These are phyloP conservation scores for Termitomyces sp. DNA, from an alignment of 768 basidiomycete species.

Conservation along the genomic window DNA sequence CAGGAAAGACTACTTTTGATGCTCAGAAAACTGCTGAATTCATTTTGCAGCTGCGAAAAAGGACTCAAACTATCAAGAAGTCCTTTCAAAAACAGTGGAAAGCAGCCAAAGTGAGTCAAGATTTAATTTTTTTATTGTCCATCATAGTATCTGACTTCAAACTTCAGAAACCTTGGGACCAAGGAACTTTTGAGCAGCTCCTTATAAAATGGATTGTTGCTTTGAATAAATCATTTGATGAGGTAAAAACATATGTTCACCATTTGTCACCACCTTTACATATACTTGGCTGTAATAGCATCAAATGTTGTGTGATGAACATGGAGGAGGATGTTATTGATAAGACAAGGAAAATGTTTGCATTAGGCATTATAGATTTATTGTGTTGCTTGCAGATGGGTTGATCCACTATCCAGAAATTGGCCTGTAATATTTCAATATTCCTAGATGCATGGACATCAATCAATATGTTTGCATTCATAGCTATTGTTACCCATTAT, in stretches of 20 bases:
- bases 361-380: background rate
- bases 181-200: conserved; percentile 1
- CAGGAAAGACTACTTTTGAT: background rate
- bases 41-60: background rate
- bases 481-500: conserved; percentile 19
- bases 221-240: background rate
- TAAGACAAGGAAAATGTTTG: background rate
- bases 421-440: background rate
- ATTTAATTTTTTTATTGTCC: too few species aligned
- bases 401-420: conserved; percentile 5
- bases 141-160: too few species aligned
- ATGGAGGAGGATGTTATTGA: background rate
- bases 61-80: background rate
- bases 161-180: conserved; percentile 5
- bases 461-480: conserved; percentile 18
- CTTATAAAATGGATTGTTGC: conserved; percentile 2
- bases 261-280: background rate
- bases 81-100: conserved; percentile 2
- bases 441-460: conserved; percentile 22
- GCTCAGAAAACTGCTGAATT: background rate
- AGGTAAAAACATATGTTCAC: conserved; percentile 16
- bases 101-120: too few species aligned
- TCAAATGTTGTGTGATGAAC: too few species aligned
- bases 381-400: too few species aligned
- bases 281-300: too few species aligned